phyloP scores from a whole-genome alignment of 495 filamentous ascomycete genomes.

The Aspergillus coremiiformis region DNA sequence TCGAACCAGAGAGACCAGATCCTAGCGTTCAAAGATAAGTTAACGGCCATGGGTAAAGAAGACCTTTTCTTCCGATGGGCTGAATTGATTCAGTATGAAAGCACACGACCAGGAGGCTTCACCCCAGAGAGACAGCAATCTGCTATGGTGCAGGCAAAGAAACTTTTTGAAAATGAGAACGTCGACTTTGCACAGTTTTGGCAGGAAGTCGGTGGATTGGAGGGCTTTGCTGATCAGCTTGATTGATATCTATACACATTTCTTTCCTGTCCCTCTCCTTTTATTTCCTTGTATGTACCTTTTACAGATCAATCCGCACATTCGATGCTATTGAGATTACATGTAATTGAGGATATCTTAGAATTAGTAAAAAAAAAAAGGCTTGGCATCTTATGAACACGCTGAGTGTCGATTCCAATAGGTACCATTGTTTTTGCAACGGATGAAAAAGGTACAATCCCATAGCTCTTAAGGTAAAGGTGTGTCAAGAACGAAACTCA shows the following conservation, averaged over 20 bases:
- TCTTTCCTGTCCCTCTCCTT: background rate
- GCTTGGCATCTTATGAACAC: background rate
- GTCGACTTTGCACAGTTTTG: conserved; percentile 75
- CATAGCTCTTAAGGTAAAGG: background rate
- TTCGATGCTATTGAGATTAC: background rate
- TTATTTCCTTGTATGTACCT: background rate
- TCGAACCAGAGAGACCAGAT: conserved; percentile 50
- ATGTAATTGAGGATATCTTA: background rate
- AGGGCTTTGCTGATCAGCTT: conserved; percentile 43
- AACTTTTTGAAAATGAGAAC: conserved; percentile 60
- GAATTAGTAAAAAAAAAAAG: background rate
- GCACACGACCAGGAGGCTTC: conserved; percentile 64
- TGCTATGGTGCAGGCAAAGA: conserved; percentile 56
- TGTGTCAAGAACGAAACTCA: conserved; percentile 5
- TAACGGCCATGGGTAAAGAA: conserved; percentile 69
- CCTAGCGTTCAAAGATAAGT: conserved; percentile 61
- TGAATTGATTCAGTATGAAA: conserved; percentile 78
- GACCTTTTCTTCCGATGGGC: conserved; percentile 80
- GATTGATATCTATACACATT: conserved; percentile 7
- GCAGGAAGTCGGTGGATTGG: conserved; percentile 61
- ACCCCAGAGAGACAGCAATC: conserved; percentile 57
- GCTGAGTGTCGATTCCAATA: background rate
- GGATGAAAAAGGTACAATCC: background rate
- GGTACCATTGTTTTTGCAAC: background rate
- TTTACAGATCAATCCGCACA: background rate